Evolutionary conservation across 768 basidiomycete genomes (phyloP).

Genomic region (Suillus subluteus): DNA sequence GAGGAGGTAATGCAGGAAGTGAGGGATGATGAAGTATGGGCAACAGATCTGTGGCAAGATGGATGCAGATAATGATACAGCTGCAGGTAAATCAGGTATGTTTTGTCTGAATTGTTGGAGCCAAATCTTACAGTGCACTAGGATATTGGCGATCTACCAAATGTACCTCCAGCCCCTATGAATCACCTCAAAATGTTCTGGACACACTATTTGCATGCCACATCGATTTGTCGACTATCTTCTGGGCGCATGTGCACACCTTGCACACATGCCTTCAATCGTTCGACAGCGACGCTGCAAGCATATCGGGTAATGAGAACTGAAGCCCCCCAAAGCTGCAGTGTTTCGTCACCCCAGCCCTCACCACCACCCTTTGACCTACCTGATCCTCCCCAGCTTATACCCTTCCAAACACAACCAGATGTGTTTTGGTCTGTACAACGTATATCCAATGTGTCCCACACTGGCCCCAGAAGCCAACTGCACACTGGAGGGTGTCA

Average conservation of each 20-base stretch:
- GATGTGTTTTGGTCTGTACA: slow-evolving; percentile 6
- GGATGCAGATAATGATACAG: background rate
- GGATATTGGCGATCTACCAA: background rate
- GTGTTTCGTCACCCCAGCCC: background rate
- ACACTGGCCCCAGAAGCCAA: background rate
- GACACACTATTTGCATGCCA: slow-evolving; percentile 6
- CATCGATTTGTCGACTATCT: slow-evolving; percentile 2
- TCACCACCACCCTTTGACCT: background rate
- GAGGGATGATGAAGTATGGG: background rate
- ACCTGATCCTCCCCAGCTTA: slow-evolving; percentile 1
- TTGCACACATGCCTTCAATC: slow-evolving; percentile 9
- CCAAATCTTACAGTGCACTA: background rate
- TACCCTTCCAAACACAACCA: slow-evolving; percentile 6
- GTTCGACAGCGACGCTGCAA: background rate
- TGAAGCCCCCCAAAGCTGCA: background rate
- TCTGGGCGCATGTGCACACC: background rate
- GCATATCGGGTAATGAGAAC: background rate
- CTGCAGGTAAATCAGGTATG: background rate
- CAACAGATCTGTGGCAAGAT: background rate
- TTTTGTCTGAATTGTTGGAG: background rate
- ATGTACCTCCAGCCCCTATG: background rate
- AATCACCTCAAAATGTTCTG: slow-evolving; percentile 4
- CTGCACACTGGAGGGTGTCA: slow-evolving; percentile 4
- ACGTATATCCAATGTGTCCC: background rate
- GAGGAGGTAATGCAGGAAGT: background rate